phyloP scores from a whole-genome alignment of 2,329 filamentous ascomycete species.

The Bretziella fagacearum region DNA sequence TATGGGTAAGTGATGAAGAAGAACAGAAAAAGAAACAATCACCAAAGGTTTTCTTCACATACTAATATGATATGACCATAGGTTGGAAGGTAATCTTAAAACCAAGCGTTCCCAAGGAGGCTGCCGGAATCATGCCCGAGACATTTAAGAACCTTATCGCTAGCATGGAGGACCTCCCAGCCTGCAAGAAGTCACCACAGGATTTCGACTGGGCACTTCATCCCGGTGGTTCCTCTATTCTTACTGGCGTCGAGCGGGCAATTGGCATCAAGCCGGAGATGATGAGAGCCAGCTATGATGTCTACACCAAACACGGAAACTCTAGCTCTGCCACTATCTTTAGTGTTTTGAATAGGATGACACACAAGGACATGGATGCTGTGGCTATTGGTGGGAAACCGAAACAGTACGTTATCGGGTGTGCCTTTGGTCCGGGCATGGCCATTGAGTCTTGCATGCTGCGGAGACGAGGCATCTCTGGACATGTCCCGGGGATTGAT shows the following conservation, averaged over 20 bases:
- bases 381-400: slow-evolving; percentile 32
- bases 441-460: slow-evolving; percentile 51
- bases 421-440: slow-evolving; percentile 55
- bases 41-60: slow-evolving; percentile 15
- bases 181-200: slow-evolving; percentile 27
- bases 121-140: slow-evolving; percentile 32
- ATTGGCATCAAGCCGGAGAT: slow-evolving; percentile 44
- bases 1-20: slow-evolving; percentile 27
- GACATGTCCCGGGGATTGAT: slow-evolving; percentile 25
- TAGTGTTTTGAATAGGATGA: slow-evolving; percentile 45
- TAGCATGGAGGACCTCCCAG: slow-evolving; percentile 25
- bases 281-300: slow-evolving; percentile 52
- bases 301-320: slow-evolving; percentile 52
- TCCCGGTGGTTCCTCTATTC: slow-evolving; percentile 49
- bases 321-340: slow-evolving; percentile 53
- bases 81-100: slow-evolving; percentile 53
- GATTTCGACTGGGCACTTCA: slow-evolving; percentile 62
- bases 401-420: slow-evolving; percentile 45
- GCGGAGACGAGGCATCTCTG: slow-evolving; percentile 27
- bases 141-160: slow-evolving; percentile 37
- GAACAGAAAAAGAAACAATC: neutral
- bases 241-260: slow-evolving; percentile 42
- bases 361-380: slow-evolving; percentile 42
- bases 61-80: slow-evolving; percentile 14
- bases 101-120: slow-evolving; percentile 41